These are phyloP conservation scores for Periconia sp. DNA, from an alignment of 2,329 filamentous ascomycete genomes.

Conservation along the genomic window DNA sequence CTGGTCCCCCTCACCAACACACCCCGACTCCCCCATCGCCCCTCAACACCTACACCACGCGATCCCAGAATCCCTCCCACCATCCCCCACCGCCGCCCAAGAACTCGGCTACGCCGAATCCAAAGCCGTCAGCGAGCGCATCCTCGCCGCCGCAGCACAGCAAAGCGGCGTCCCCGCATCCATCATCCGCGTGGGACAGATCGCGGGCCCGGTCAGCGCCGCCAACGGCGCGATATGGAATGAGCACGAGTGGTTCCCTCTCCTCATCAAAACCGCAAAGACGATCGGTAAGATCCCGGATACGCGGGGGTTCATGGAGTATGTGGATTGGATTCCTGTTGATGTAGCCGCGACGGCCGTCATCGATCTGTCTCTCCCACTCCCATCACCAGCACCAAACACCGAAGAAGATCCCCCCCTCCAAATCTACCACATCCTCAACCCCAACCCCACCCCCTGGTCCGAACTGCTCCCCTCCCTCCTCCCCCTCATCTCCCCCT, in stretches of 20 bases:
- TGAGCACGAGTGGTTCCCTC: slow-evolving; percentile 13
- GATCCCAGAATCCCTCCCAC: slow-evolving; percentile 3
- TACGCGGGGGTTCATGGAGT: not conserved
- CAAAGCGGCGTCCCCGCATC: slow-evolving; percentile 10
- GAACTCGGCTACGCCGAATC: slow-evolving; percentile 48
- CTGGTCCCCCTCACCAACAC: not conserved
- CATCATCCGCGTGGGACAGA: slow-evolving; percentile 42
- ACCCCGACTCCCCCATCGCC: too few relatives aligned
- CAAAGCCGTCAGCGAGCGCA: slow-evolving; percentile 51
- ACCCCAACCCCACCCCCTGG: slow-evolving; percentile 1
- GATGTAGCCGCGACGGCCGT: not conserved
- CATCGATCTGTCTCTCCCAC: too few relatives aligned
- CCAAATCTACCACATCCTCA: slow-evolving; percentile 14
- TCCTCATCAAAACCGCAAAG: slow-evolving; percentile 11
- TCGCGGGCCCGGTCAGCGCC: slow-evolving; percentile 34
- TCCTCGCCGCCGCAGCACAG: slow-evolving; percentile 16
- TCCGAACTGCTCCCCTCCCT: too few relatives aligned
- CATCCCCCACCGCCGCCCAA: slow-evolving; percentile 4
- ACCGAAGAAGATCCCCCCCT: too few relatives aligned
- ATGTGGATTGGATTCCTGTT: slow-evolving; percentile 15
- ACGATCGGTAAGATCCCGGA: slow-evolving; percentile 4
- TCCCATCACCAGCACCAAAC: too few relatives aligned
- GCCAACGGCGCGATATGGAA: slow-evolving; percentile 12
- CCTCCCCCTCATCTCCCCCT: too few relatives aligned
- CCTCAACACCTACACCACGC: not conserved